phyloP scores from a whole-genome alignment of 306 rosid genomes.

The Prunus padus region DNA sequence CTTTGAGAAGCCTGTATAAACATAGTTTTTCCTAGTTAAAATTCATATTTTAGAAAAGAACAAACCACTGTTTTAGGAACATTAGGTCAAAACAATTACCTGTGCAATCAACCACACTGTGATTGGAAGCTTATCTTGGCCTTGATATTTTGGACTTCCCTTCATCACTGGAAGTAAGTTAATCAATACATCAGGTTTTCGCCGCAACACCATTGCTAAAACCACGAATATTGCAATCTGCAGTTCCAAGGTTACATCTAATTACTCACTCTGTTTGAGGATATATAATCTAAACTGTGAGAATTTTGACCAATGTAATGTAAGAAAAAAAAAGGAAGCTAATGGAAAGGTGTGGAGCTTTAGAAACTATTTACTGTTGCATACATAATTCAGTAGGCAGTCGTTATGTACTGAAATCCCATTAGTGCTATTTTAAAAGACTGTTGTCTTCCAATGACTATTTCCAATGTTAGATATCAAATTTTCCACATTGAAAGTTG shows the following conservation, averaged over 20 bases:
- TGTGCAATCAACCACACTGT: constrained; percentile 71
- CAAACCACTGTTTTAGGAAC: background rate
- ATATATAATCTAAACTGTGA: background rate
- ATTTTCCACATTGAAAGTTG: background rate
- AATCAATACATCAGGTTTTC: constrained; percentile 72
- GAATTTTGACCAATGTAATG: background rate
- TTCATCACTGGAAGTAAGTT: constrained; percentile 53
- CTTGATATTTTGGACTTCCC: constrained; percentile 71
- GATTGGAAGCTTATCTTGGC: constrained; percentile 82
- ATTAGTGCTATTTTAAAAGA: background rate
- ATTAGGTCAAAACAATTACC: constrained; percentile 35
- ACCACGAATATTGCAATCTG: constrained; percentile 85
- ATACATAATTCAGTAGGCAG: background rate
- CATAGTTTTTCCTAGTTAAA: constrained; percentile 13
- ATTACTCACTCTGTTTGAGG: background rate
- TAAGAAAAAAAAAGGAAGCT: background rate
- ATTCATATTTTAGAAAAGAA: background rate
- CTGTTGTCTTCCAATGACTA: too few relatives aligned
- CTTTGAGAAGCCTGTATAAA: constrained; percentile 60
- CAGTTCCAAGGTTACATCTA: constrained; percentile 13
- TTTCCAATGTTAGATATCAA: background rate
- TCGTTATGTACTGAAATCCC: background rate
- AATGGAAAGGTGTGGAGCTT: background rate
- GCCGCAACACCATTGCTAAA: constrained; percentile 73
- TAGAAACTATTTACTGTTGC: background rate